phyloP scores from a whole-genome alignment of 345 rosid genomes.

The Cardamine chenopodiifolia region DNA sequence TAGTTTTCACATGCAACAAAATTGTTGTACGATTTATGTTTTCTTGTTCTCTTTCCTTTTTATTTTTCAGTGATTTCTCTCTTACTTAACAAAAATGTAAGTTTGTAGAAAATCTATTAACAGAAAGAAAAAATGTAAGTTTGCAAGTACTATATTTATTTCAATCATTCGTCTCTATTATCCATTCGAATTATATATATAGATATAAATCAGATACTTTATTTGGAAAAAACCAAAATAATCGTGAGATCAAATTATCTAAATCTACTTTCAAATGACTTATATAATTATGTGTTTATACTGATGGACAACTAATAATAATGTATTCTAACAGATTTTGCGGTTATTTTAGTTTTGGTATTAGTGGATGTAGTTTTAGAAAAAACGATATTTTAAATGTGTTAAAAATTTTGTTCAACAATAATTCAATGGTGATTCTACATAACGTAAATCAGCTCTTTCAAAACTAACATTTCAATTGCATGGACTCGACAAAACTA shows the following conservation, averaged over 20 bases:
- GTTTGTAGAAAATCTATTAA: background rate
- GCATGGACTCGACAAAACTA: background rate
- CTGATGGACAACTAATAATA: background rate
- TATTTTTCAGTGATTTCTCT: background rate
- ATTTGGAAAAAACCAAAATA: background rate
- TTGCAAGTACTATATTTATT: background rate
- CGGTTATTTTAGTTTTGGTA: too few species aligned
- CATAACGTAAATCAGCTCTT: background rate
- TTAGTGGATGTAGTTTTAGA: too few species aligned
- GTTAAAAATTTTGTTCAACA: background rate
- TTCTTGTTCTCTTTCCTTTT: background rate
- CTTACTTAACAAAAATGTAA: conserved; percentile 26
- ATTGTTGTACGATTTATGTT: conserved; percentile 13
- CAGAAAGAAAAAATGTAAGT: background rate
- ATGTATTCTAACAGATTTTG: background rate
- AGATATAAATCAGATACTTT: background rate
- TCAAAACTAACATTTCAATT: background rate
- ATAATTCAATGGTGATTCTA: background rate
- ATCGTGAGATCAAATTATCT: background rate
- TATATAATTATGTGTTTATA: background rate
- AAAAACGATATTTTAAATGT: too few species aligned
- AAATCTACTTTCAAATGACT: background rate
- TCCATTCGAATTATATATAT: background rate
- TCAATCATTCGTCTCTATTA: background rate
- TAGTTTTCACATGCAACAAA: conserved; percentile 7